These are phyloP conservation scores for Boletus coffeatus DNA, from an alignment of 1,284 basidiomycete genomes.

Conservation along the genomic window DNA sequence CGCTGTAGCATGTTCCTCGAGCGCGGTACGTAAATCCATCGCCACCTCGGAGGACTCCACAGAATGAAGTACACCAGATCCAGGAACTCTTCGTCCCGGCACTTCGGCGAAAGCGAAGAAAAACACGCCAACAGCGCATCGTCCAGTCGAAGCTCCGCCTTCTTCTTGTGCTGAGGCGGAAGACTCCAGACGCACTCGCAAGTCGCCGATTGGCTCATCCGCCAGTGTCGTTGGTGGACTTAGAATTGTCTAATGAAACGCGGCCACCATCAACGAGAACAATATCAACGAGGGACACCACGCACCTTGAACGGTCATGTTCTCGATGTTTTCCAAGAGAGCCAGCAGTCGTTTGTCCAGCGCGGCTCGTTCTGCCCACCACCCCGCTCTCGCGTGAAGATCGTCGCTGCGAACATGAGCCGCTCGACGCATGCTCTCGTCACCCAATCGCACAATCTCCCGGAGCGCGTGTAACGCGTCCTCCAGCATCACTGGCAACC, in stretches of 20 bases:
- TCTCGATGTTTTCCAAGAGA: conserved; percentile 80
- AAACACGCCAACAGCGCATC: conserved; percentile 83
- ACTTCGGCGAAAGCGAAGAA: conserved; percentile 73
- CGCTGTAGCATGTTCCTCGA: conserved; percentile 63
- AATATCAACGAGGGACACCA: conserved; percentile 9
- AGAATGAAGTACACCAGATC: conserved; percentile 93
- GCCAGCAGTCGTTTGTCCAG: conserved; percentile 61
- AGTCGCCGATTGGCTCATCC: conserved; percentile 43
- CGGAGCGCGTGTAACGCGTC: conserved; percentile 70
- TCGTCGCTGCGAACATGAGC: conserved; percentile 62
- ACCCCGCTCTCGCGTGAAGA: conserved; percentile 59
- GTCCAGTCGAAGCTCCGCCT: conserved; percentile 40
- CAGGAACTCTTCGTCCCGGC: conserved; percentile 82
- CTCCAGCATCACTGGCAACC: conserved; percentile 59
- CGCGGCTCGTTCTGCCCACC: conserved; percentile 81
- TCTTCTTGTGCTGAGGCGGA: conserved; percentile 38
- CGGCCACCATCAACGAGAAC: background rate
- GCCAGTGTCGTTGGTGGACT: conserved; percentile 47
- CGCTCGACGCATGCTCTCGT: conserved; percentile 74
- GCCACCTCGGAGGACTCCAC: conserved; percentile 83
- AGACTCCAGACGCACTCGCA: conserved; percentile 66
- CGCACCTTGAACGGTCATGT: conserved; percentile 87
- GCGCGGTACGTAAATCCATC: conserved; percentile 62
- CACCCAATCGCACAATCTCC: conserved; percentile 75
- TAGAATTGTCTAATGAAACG: conserved; percentile 59